Base-by-base conservation (phyloP, 805 yeast species). In the Candida boidinii region DNA sequence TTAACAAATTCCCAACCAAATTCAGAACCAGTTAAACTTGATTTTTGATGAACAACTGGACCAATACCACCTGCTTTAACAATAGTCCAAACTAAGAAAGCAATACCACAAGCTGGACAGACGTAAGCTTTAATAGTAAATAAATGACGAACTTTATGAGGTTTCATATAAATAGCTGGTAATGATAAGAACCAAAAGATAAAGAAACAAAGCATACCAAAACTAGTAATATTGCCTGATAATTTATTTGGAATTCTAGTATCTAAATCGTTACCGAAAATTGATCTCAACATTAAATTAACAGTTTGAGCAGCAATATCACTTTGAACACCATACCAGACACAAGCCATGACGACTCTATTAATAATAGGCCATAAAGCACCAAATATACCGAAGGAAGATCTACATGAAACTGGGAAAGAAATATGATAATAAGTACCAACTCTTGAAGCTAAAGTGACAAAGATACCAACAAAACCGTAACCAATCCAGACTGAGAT, bases 281-380 rank as follows among this genome's bases (percentile, higher is more conserved):
- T 76, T 2, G 94, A 64, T 41, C 73, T 64, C 36, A 87, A 61
- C 90, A 86, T 82, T 33, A 83, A 58, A 39, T 78, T 72, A 12
- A 87, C 76, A 60, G 94, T 81, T 40, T 85, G 73, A 21, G 90
- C 94, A 35, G 94, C 92, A 36, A 88, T 70, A 68, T 86, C 80
- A 16, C 82, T 68, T 51, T 86, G 95, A 19, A 84, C 92, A 19
- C 92, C 76, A 49, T 79, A 85, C 96, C 96, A 87, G 31, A 87
- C 76, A 43, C 60, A 55, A 3, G 60, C 51, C 85, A 87, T 80
- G 9, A 82, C 88, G 24, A 84, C 90, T 59, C 96, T 73, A 58
- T 87, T 86, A 32, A 86, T 48, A 29, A 87, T 77, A 4, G 94
- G 95, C 95, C 94, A 87, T 37, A 80, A 61, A 0, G 87, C 79